Conservation (phyloP, 2,329 filamentous ascomycete genomes). For the Tolypocladium album region DNA sequence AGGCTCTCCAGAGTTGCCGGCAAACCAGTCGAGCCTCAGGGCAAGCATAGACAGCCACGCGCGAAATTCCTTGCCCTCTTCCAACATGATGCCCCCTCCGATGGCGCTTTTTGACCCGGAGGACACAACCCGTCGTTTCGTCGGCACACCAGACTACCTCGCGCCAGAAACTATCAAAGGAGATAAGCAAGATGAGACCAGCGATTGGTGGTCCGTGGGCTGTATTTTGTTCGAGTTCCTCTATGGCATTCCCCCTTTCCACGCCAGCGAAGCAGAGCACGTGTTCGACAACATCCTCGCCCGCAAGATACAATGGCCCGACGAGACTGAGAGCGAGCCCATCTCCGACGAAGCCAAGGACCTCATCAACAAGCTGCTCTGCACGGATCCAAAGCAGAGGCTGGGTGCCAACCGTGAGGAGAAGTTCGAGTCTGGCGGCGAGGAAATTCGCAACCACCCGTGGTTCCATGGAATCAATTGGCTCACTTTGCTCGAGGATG, state of each 20-base stretch:
- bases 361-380: constrained; percentile 85
- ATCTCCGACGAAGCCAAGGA: constrained; percentile 86
- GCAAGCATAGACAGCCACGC: constrained; percentile 22
- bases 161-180: constrained; percentile 96
- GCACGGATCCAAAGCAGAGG: constrained; percentile 68
- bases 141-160: constrained; percentile 93
- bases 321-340: constrained; percentile 60
- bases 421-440: constrained; percentile 71
- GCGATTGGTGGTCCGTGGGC: constrained; percentile 99
- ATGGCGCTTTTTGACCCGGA: constrained; percentile 94
- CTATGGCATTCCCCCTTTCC: constrained; percentile 88
- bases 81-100: constrained; percentile 74
- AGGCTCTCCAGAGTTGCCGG: constrained; percentile 66
- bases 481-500: constrained; percentile 85
- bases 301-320: constrained; percentile 85
- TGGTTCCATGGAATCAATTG: constrained; percentile 88
- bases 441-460: constrained; percentile 78
- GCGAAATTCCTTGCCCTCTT: constrained; percentile 29
- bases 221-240: constrained; percentile 97
- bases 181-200: constrained; percentile 90
- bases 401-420: constrained; percentile 80
- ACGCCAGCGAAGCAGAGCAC: constrained; percentile 78
- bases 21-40: constrained; percentile 19
- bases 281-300: constrained; percentile 95
- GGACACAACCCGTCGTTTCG: constrained; percentile 85